Base-by-base conservation (phyloP, 345 rosid genomes). In the Sonneratia caseolaris region DNA sequence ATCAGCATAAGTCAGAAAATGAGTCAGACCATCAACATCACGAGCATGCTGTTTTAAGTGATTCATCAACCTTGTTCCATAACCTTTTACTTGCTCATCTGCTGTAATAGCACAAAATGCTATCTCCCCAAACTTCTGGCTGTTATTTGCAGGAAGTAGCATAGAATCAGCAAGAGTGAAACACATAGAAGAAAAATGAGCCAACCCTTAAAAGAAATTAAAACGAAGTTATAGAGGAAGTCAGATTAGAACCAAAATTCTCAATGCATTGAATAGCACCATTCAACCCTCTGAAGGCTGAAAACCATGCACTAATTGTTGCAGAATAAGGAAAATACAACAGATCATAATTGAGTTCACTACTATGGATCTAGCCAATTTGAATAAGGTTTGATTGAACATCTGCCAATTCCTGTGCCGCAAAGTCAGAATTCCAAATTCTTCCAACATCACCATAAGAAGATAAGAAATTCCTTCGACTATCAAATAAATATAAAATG, bases 1-100 rank as follows among this genome's bases (percentile, higher is more conserved):
- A 82, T 96, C 99, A 35, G 99, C 99, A 64, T 96, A 96, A 21
- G 99, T 96, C 74, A 96, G 83, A 83, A 96, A 96, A 83, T 96
- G 96, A 7, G 98, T 92, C 38, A 96, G 84, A 75, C 99, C 98
- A 87, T 96, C 99, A 76, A 78, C 89, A 77, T 96, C 93, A 21
- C 97, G 97, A 27, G 98, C 98, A 76, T 96, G 91, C 80, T 92
- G 91, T 80, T 96, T 96, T 82, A 96, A 82, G 84, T 96, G 97
- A 87, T 96, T 96, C 99, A 96, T 96, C 86, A 96, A 79, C 84
- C 98, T 92, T 36, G 99, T 92, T 47, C 99, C 98, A 76, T 92
- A 96, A 75, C 99, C 99, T 85, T 92, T 96, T 24, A 96, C 99
- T 92, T 96, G 99, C 82, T 96, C 99, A 84, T 96, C 99, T 37